A percentile compares a stretch with the other conserved stretches of the same genome.
Conservation (phyloP, 495 filamentous ascomycete genomes). For the Viridothelium virens region DNA sequence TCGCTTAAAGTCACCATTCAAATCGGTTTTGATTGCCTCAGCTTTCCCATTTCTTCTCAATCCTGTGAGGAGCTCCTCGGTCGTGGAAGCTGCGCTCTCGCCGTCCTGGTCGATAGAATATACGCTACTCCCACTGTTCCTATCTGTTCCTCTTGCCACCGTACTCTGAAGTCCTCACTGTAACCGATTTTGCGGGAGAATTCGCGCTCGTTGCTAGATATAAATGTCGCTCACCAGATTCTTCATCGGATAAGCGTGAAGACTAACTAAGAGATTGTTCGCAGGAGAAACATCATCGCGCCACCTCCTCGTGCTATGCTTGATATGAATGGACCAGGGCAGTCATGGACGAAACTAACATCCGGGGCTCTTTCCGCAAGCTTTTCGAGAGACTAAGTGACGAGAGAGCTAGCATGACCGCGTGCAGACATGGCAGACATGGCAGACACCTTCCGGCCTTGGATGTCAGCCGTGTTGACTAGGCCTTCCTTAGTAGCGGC, state of each 20-base stretch:
- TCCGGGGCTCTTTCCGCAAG: neutral
- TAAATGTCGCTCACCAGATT: neutral
- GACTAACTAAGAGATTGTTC: neutral
- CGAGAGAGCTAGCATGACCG: neutral
- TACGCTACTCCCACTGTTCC: neutral
- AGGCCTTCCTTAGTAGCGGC: constrained; percentile 48
- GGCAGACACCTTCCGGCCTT: constrained; percentile 8
- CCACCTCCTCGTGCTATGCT: neutral
- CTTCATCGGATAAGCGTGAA: neutral
- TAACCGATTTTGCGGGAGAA: neutral
- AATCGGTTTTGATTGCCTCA: neutral
- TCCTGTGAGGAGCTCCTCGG: neutral
- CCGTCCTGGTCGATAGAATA: neutral
- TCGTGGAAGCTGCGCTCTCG: neutral
- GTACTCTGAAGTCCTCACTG: neutral
- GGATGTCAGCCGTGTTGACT: constrained; percentile 44
- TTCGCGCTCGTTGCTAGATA: neutral
- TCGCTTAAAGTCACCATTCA: neutral
- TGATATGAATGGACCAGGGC: neutral
- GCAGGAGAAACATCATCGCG: neutral
- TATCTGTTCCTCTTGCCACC: neutral
- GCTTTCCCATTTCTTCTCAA: neutral
- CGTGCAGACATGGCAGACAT: neutral
- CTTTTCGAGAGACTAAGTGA: neutral
- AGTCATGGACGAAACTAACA: neutral